Percentiles rank a stretch among this genome's conserved stretches.
phyloP scores from a whole-genome alignment of 139 green algal species.

The Haematococcus sp. region DNA sequence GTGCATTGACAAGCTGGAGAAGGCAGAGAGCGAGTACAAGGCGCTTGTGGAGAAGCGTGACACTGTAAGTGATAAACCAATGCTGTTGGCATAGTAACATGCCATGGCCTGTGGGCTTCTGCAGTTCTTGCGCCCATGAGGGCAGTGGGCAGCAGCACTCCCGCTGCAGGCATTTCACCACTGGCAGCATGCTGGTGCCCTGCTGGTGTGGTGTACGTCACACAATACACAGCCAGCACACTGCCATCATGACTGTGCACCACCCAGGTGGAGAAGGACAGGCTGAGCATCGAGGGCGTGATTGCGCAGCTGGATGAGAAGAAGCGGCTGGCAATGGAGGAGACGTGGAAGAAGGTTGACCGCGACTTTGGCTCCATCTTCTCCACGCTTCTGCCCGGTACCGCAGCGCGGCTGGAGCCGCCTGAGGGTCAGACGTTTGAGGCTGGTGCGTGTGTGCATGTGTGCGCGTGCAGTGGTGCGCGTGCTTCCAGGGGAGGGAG shows the following conservation, averaged over 20 bases:
- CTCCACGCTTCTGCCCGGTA: constrained; percentile 92
- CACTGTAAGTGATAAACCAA: too few species aligned
- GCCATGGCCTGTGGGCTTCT: too few species aligned
- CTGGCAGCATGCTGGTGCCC: too few species aligned
- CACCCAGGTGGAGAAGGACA: constrained; percentile 35
- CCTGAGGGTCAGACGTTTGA: constrained; percentile 79
- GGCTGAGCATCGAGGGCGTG: constrained; percentile 28
- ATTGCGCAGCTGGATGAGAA: constrained; percentile 96
- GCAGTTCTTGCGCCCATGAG: too few species aligned
- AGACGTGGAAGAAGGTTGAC: constrained; percentile 90
- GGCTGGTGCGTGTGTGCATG: constrained; percentile 44
- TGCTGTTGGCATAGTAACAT: too few species aligned
- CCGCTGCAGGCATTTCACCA: too few species aligned
- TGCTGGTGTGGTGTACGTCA: too few species aligned
- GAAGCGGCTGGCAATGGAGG: constrained; percentile 82
- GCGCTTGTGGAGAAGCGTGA: constrained; percentile 72
- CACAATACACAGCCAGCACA: too few species aligned
- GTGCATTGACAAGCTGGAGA: constrained; percentile 84
- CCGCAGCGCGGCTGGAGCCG: constrained; percentile 89
- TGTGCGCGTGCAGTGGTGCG: neutral
- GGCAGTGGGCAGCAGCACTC: too few species aligned
- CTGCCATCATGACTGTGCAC: too few species aligned
- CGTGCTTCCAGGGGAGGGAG: too few species aligned
- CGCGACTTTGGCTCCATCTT: constrained; percentile 97
- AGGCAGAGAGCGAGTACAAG: constrained; percentile 83